Base-by-base conservation (phyloP, 2,329 filamentous ascomycete genomes). In the Plenodomus tracheiphilus region DNA sequence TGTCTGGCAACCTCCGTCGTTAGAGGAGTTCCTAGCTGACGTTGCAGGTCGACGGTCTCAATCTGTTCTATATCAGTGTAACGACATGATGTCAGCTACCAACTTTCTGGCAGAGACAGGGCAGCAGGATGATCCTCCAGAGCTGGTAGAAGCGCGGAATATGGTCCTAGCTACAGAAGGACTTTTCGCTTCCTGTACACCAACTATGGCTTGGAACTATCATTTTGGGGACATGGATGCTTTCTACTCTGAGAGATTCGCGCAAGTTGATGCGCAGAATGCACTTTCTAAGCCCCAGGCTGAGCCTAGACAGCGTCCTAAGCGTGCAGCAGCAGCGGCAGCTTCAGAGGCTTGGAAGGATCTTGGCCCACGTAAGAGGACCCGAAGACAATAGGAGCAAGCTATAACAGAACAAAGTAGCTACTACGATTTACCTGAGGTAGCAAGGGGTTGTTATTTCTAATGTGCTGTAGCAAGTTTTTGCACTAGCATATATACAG, bases 341-440 rank as follows among this genome's bases (percentile, higher is more conserved):
- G 50, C 50, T 43, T 15, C 42, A 35, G 46, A 53, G 32, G 50
- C 42, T 28, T 53, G 39, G 46, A 53, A 53, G 43, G 32, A n/a
- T 19, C 41, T 49, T 37, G 20, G 41, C 28, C 47, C 37, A 16
- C 48, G 43, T 25, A 51, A 51, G 43, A 51, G 35, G 38, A 36
- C 20, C 41, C 36, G 41, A 36, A 20, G n/a, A 36, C 16, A 36
- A 15, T 39, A 30, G 37, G 3, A 44, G 35, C 38, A 21, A 18
- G 38, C 17, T 13, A 39, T 37, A 28, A n/a, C n/a, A 10, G 21
- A 36, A 36, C 34, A n/a, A 36, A 7, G 4, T 36, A 36, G 34
- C 34, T 36, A 81, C 81, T n/a, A 83, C 10, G 6, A 6, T 25
- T 25, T 25, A 25, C 22, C 22, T 25, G 5, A 5, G 5, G 5